A percentile compares a stretch with the other conserved stretches of the same genome.
Conservation (phyloP, 2,329 filamentous ascomycete genomes). For the Pseudogymnoascus destructans region DNA sequence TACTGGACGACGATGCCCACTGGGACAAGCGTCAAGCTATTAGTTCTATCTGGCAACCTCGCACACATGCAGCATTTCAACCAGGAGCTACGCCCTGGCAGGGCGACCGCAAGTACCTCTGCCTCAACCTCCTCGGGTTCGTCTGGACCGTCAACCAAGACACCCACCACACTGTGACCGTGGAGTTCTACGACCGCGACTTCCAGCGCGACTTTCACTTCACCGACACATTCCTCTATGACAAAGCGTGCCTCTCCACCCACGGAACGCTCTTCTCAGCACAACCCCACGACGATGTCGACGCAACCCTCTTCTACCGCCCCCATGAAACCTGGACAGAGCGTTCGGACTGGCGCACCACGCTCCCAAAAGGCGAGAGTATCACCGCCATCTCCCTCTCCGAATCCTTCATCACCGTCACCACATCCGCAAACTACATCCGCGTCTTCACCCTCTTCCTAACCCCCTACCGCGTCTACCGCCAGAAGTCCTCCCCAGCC, state of each 20-base stretch:
- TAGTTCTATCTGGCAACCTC: constrained; percentile 33
- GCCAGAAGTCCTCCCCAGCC: constrained; percentile 79
- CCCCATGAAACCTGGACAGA: constrained; percentile 96
- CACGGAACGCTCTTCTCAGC: constrained; percentile 78
- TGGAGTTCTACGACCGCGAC: constrained; percentile 94
- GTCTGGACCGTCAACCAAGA: constrained; percentile 97
- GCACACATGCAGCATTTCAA: constrained; percentile 76
- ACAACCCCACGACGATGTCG: constrained; percentile 48
- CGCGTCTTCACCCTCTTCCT: constrained; percentile 89
- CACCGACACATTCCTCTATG: constrained; percentile 88
- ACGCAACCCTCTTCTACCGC: constrained; percentile 84
- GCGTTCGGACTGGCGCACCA: constrained; percentile 77
- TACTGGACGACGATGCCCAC: constrained; percentile 27
- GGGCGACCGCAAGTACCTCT: constrained; percentile 85
- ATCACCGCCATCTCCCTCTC: constrained; percentile 82
- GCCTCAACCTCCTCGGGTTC: constrained; percentile 83
- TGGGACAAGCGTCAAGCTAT: constrained; percentile 31
- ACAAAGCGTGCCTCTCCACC: constrained; percentile 85
- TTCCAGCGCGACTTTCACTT: constrained; percentile 92
- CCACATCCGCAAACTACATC: constrained; percentile 77
- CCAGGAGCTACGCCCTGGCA: constrained; percentile 93
- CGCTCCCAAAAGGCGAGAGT: constrained; percentile 75
- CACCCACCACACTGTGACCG: constrained; percentile 81
- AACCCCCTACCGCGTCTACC: constrained; percentile 74
- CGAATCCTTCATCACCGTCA: constrained; percentile 80